Base-by-base conservation (phyloP, 1,284 basidiomycete genomes). In the Ustilago cynodontis region DNA sequence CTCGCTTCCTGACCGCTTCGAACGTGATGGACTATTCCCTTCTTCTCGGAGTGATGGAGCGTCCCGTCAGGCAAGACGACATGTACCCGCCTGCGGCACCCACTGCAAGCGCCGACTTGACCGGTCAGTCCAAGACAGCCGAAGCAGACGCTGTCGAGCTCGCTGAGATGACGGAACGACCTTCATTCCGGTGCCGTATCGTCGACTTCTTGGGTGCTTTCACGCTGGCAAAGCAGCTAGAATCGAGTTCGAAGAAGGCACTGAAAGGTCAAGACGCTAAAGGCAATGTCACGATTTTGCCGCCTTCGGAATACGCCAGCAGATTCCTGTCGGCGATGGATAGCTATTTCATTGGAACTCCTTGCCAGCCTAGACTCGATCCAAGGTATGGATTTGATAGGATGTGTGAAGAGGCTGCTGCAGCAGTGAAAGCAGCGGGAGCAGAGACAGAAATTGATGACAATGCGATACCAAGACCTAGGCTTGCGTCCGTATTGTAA, bases 11-110 rank as follows among this genome's bases (percentile, higher is more conserved):
- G 20, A 80, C 77, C 22, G 71, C 71, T 1, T 75, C 79, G 22
- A 80, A 83, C 64, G 76, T 82, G 13, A 83, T 83, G 82, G 82
- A 83, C 64, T 83, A 82, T 56, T 83, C 82, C 45, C 72, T 83
- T 33, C 71, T 83, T n/a, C 71, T 83, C 18, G 81, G 80, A 11
- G 79, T 81, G 47, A 76, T 65, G 39, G 80, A 81, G 49, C 59
- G 59, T 20, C 71, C 67, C 3, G 58, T 77, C 20, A 50, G 72
- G 5, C 55, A 55, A 16, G 66, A 72, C 33, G 75, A 77, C 50
- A 55, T 73, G 66, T 70, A 73, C n/a, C 74, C 69, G 18, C 45
- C 62, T 1, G 62, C 74, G 3, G 65, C 67, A 2, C 35, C 61
- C 14, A 45, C 56, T 9, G 35, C 51, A n/a, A 50, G 43, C 52